phyloP scores from a whole-genome alignment of 148 eudicot genomes.

The Limonium bicolor region DNA sequence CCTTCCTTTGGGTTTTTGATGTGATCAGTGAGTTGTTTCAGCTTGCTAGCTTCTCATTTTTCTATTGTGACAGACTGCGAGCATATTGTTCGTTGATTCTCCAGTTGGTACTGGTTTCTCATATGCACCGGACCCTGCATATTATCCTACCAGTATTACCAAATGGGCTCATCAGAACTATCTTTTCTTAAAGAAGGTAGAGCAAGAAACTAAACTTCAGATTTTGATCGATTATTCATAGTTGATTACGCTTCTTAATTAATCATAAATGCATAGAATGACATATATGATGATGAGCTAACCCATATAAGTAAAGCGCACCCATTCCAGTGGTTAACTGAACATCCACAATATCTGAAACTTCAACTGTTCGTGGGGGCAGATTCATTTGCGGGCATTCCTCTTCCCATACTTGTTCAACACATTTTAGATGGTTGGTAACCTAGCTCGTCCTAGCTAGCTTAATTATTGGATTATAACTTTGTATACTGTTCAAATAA shows the following conservation, averaged over 20 bases:
- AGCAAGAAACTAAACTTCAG: not conserved
- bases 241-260: no score
- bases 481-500: no score
- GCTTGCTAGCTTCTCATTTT: no score
- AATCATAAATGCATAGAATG: no score
- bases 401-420: constrained; percentile 7
- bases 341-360: constrained; percentile 3
- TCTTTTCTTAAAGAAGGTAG: constrained; percentile 10
- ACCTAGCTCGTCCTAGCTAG: not conserved
- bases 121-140: constrained; percentile 11
- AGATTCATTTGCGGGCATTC: constrained; percentile 11
- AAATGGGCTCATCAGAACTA: constrained; percentile 4
- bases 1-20: no score
- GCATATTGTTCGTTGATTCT: no score
- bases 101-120: constrained; percentile 33
- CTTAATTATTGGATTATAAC: no score
- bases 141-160: constrained; percentile 8
- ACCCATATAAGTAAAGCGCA: no score
- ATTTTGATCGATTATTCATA: not conserved
- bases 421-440: constrained; percentile 1
- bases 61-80: no score
- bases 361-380: constrained; percentile 2
- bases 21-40: no score
- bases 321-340: constrained; percentile 7
- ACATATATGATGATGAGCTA: no score